Evolutionary conservation across 192 early-diverging fungal species (phyloP).

Genomic region (Diversispora epigaea): DNA sequence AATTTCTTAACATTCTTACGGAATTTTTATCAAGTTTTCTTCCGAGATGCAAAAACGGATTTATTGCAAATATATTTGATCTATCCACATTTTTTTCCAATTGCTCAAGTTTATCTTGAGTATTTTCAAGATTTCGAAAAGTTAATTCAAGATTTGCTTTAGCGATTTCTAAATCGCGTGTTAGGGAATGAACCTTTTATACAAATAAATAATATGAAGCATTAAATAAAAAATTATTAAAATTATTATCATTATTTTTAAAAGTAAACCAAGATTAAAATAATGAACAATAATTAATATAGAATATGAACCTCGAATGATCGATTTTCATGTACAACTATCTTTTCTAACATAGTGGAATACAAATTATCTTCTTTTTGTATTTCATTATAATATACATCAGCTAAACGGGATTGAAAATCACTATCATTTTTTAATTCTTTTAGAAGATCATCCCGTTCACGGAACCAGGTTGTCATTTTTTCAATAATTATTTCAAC

Average conservation of each 20-base stretch:
- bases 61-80: conserved; percentile 9
- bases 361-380: neutral
- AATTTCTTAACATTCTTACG: neutral
- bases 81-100: conserved; percentile 7
- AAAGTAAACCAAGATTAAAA: too few relatives aligned
- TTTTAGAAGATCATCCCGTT: neutral
- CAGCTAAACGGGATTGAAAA: neutral
- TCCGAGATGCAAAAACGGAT: neutral
- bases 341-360: neutral
- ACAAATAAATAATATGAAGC: neutral
- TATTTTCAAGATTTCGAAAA: neutral
- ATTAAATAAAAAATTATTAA: neutral
- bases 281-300: neutral
- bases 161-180: neutral
- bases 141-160: conserved; percentile 5
- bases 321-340: neutral
- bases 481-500: neutral
- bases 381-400: neutral
- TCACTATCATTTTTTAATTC: neutral
- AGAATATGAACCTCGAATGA: neutral
- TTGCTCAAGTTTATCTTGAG: neutral
- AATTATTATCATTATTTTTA: neutral
- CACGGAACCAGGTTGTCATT: neutral
- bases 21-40: neutral
- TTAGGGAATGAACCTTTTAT: neutral